phyloP scores from a whole-genome alignment of 1,284 basidiomycete genomes.

The Volvariella volvacea region DNA sequence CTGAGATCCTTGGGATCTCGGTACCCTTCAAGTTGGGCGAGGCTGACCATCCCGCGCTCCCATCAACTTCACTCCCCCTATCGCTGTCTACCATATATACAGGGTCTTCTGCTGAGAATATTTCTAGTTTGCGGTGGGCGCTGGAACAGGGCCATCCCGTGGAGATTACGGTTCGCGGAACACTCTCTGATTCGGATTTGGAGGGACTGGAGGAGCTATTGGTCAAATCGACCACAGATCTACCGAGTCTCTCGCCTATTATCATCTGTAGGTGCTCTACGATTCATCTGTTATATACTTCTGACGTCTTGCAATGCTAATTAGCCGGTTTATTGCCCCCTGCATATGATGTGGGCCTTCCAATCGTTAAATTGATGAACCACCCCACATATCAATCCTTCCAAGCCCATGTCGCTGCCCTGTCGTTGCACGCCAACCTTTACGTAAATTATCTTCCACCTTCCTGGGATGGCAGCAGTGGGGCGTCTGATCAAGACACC shows the following conservation, averaged over 20 bases:
- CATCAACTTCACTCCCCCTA: conserved; percentile 34
- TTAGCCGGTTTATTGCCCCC: conserved; percentile 82
- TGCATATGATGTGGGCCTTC: conserved; percentile 65
- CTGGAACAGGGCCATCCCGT: conserved; percentile 54
- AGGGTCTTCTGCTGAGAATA: conserved; percentile 35
- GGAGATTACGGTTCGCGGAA: conserved; percentile 59
- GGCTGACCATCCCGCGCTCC: conserved; percentile 30
- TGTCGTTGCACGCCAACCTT: conserved; percentile 72
- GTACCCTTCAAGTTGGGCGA: conserved; percentile 53
- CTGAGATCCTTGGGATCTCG: conserved; percentile 40
- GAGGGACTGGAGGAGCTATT: conserved; percentile 74
- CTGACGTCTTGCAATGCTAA: neutral
- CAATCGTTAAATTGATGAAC: conserved; percentile 72
- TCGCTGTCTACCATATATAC: conserved; percentile 54
- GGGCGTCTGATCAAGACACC: conserved; percentile 24
- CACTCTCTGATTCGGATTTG: conserved; percentile 53
- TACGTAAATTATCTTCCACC: conserved; percentile 80
- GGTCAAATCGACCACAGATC: conserved; percentile 46
- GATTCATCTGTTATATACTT: conserved; percentile 1
- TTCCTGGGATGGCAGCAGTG: conserved; percentile 48
- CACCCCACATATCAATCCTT: conserved; percentile 70
- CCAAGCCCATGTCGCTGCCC: conserved; percentile 65
- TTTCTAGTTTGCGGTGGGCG: conserved; percentile 56
- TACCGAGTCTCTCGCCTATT: conserved; percentile 46
- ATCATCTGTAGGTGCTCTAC: conserved; percentile 58